Conservation (phyloP, 768 basidiomycete species). For the Termitomyces sp. region DNA sequence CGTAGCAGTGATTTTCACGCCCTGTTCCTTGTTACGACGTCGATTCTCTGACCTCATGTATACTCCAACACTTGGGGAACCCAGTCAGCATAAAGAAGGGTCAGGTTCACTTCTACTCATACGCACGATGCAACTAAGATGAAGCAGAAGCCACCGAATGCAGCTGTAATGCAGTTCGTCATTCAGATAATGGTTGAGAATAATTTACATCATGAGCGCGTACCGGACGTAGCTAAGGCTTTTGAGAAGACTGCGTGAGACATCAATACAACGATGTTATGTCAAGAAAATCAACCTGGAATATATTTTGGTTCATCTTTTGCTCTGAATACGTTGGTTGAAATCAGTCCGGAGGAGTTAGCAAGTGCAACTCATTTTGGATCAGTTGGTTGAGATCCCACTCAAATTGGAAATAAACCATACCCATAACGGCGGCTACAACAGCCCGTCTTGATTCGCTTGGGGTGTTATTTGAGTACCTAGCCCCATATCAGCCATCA, state of each 20-base stretch:
- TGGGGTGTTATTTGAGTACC: conserved; percentile 51
- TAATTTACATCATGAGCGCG: conserved; percentile 8
- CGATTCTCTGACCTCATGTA: conserved; percentile 52
- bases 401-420: conserved; percentile 7
- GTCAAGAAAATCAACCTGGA: conserved; percentile 29
- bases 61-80: conserved; percentile 32
- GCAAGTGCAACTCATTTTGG: conserved; percentile 41
- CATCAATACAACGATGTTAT: background rate
- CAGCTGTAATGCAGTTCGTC: conserved; percentile 28
- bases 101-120: background rate
- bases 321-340: conserved; percentile 51
- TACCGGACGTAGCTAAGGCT: conserved; percentile 46
- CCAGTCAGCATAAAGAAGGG: conserved; percentile 5
- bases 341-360: conserved; percentile 48
- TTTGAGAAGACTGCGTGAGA: background rate
- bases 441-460: conserved; percentile 47
- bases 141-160: conserved; percentile 46
- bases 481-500: conserved; percentile 10
- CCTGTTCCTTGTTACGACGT: conserved; percentile 40
- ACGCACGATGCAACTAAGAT: conserved; percentile 38
- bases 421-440: conserved; percentile 52
- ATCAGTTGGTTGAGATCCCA: background rate
- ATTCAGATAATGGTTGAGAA: conserved; percentile 1
- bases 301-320: conserved; percentile 51
- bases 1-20: conserved; percentile 36